Percentiles rank a stretch among this genome's conserved stretches.
Evolutionary conservation across 352 stramenopile genomes (phyloP).

Genomic region (Phytophthora ohioensis): DNA sequence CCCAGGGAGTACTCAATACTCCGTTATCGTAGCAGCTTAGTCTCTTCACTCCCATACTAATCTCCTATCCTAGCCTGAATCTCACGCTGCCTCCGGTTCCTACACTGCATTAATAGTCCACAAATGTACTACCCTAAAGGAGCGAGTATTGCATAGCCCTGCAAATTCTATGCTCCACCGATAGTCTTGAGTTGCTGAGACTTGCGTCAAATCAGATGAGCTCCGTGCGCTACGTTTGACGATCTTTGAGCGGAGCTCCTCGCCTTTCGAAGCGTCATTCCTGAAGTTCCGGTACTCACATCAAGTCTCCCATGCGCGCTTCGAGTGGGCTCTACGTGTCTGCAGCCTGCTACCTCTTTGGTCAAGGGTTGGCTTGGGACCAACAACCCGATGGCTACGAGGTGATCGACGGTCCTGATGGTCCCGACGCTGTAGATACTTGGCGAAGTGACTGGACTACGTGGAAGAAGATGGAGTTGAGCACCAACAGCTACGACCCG

Average conservation of each 20-base stretch:
- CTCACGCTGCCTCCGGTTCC: too few species aligned
- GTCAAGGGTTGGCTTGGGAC: conserved; percentile 59
- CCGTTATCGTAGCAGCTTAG: too few species aligned
- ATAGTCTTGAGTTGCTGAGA: background rate
- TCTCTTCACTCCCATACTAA: too few species aligned
- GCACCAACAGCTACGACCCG: conserved; percentile 68
- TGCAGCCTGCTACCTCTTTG: conserved; percentile 14
- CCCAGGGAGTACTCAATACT: too few species aligned
- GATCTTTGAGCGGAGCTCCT: conserved; percentile 24
- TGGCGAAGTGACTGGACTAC: conserved; percentile 68
- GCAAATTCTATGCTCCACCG: background rate
- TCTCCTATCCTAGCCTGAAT: too few species aligned
- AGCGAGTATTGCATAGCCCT: background rate
- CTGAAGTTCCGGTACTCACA: conserved; percentile 22
- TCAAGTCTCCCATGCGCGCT: conserved; percentile 26
- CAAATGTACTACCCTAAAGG: background rate
- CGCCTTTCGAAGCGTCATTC: conserved; percentile 19
- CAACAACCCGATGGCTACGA: conserved; percentile 83
- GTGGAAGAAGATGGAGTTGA: conserved; percentile 82
- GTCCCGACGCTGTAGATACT: conserved; percentile 39
- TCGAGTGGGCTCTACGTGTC: conserved; percentile 9
- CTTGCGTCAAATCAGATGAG: conserved; percentile 32
- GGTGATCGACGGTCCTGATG: conserved; percentile 70
- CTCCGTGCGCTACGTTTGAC: conserved; percentile 23
- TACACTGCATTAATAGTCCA: too few species aligned